phyloP scores from a whole-genome alignment of 2,329 filamentous ascomycete species.

The Penicillium brasilianum region DNA sequence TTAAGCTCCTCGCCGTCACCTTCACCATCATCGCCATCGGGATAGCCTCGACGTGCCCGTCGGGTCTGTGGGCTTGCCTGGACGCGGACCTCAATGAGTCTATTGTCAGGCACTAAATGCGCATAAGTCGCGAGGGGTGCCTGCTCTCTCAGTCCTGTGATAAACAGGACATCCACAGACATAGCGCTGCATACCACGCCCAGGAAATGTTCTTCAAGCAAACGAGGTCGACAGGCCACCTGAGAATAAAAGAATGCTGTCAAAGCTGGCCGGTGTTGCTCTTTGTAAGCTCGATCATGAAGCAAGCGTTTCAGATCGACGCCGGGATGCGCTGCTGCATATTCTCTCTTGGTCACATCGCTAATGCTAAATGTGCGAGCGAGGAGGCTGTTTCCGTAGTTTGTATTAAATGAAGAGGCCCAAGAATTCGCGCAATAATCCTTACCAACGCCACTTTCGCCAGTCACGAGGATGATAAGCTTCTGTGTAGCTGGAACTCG shows the following conservation, averaged over 20 bases:
- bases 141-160: slow-evolving; percentile 68
- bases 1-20: slow-evolving; percentile 34
- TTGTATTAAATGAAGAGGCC: slow-evolving; percentile 48
- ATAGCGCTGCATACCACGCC: slow-evolving; percentile 48
- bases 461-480: slow-evolving; percentile 62
- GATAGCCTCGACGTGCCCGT: slow-evolving; percentile 16
- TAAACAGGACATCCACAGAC: slow-evolving; percentile 61
- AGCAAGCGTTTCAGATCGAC: slow-evolving; percentile 57
- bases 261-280: slow-evolving; percentile 61
- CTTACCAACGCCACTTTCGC: slow-evolving; percentile 60
- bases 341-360: slow-evolving; percentile 62
- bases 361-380: slow-evolving; percentile 61
- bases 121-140: slow-evolving; percentile 61
- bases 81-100: slow-evolving; percentile 61
- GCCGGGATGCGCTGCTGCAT: slow-evolving; percentile 53
- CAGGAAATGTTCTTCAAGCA: slow-evolving; percentile 60
- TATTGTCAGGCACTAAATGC: slow-evolving; percentile 59
- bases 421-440: slow-evolving; percentile 64
- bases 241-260: slow-evolving; percentile 58
- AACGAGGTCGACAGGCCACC: slow-evolving; percentile 48
- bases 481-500: slow-evolving; percentile 42
- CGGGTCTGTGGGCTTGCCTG: slow-evolving; percentile 47
- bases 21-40: background rate
- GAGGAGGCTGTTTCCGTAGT: slow-evolving; percentile 35
- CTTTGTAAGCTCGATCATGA: slow-evolving; percentile 64